Base-by-base conservation (phyloP, 106 monocot genomes). In the Dioscorea zingiberensis region DNA sequence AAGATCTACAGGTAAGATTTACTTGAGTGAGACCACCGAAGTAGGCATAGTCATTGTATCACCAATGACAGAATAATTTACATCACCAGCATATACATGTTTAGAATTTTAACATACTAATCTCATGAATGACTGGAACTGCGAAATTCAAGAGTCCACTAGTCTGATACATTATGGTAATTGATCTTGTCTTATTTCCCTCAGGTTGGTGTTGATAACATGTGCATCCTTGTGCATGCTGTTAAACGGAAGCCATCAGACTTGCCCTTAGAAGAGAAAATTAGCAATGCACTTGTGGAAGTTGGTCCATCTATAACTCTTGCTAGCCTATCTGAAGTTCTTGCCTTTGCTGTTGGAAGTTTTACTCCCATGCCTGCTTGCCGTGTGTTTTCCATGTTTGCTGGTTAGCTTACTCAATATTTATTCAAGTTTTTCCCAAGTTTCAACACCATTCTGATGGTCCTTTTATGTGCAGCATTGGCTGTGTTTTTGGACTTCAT, bases 161-260 rank as follows among this genome's bases (percentile, higher is more conserved):
- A 8, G 10, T 38, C 38, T 2, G 38, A 38, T 38, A 38, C 38
- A 38, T 38, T 38, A 8, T 30, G 2, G 9, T 63, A 62, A 18
- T 15, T 45, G 56, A 18, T 47, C 27, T 14, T 58, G 44, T 7
- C 25, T 51, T 14, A 61, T 62, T 27, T 58, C 29, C 72, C 24
- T 59, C 62, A 98, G 97, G 97, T 98, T 48, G 97, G 97, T 55
- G 97, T 98, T 56, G 97, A 98, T 54, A 98, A 98, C 69, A 98
- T 98, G 97, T 93, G 92, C 66, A 98, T 98, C 54, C 85, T 98
- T 71, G 97, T 98, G 25, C 85, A 93, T 80, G 88, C 92, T 54
- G 86, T 98, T 46, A 98, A 98, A 69, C 92, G 92, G 22, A 88
- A 98, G 67, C 55, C 81, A 32, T 49, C 38, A 9, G 77, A 80